Percentiles rank a stretch among this genome's conserved stretches.
Evolutionary conservation across 2,329 filamentous ascomycete species (phyloP).

Genomic region (Magnaporthiopsis poae): DNA sequence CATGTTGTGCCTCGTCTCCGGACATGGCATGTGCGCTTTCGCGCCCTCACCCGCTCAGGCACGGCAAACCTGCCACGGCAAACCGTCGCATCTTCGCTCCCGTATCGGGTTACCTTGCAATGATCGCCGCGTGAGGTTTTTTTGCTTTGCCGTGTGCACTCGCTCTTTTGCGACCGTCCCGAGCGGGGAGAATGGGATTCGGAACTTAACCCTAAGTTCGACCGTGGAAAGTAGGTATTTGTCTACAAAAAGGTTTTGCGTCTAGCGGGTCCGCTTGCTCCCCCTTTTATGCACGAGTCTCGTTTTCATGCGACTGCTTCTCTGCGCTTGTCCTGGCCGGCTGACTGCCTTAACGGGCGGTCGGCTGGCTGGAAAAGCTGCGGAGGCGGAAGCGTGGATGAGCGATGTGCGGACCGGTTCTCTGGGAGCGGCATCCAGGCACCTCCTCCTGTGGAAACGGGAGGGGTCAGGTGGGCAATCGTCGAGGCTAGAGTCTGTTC

Average conservation of each 20-base stretch:
- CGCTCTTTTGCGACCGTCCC: slow-evolving; percentile 31
- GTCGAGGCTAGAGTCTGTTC: slow-evolving; percentile 53
- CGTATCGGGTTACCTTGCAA: slow-evolving; percentile 43
- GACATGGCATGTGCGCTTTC: no score
- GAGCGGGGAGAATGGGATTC: slow-evolving; percentile 51
- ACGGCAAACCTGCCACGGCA: slow-evolving; percentile 28
- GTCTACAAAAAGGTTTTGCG: slow-evolving; percentile 49
- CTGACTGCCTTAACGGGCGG: slow-evolving; percentile 24
- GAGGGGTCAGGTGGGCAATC: slow-evolving; percentile 41
- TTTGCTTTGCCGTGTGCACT: slow-evolving; percentile 27
- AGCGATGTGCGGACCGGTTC: slow-evolving; percentile 35
- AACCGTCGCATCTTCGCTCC: slow-evolving; percentile 51
- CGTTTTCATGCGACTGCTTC: slow-evolving; percentile 15
- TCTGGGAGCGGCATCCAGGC: slow-evolving; percentile 46
- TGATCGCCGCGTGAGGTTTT: slow-evolving; percentile 37
- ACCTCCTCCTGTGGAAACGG: slow-evolving; percentile 31
- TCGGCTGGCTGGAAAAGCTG: slow-evolving; percentile 42
- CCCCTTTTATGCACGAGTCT: slow-evolving; percentile 50
- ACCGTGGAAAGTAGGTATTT: slow-evolving; percentile 49
- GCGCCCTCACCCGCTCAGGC: slow-evolving; percentile 27
- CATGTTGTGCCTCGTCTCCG: slow-evolving; percentile 41
- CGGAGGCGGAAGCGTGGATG: slow-evolving; percentile 22
- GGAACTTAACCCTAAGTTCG: slow-evolving; percentile 96
- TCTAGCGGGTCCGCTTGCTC: slow-evolving; percentile 54
- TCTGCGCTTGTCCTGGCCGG: slow-evolving; percentile 2